Evolutionary conservation across 352 stramenopile genomes (phyloP).

Genomic region (Globisporangium radiosum): DNA sequence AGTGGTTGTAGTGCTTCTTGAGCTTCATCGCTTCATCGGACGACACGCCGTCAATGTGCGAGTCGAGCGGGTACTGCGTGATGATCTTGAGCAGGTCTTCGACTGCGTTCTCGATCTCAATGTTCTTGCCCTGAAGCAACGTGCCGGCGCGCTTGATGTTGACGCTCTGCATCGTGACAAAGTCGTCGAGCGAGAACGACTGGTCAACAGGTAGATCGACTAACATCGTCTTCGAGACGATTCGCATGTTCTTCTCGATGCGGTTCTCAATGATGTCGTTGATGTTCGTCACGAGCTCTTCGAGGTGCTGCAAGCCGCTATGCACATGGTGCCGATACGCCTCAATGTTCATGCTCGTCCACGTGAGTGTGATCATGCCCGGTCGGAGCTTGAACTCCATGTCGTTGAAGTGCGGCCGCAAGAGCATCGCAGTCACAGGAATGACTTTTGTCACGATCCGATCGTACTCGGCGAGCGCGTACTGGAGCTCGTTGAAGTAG

Average conservation of each 20-base stretch:
- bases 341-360: slow-evolving; percentile 99
- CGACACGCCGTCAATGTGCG: slow-evolving; percentile 91
- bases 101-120: slow-evolving; percentile 97
- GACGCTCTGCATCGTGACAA: slow-evolving; percentile 95
- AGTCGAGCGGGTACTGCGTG: slow-evolving; percentile 92
- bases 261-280: slow-evolving; percentile 99
- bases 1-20: slow-evolving; percentile 99
- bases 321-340: slow-evolving; percentile 94
- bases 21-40: slow-evolving; percentile 94
- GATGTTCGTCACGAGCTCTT: slow-evolving; percentile 97
- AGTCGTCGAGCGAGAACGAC: slow-evolving; percentile 97
- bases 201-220: slow-evolving; percentile 95
- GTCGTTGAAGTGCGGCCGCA: slow-evolving; percentile 97
- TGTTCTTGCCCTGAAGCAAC: slow-evolving; percentile 96
- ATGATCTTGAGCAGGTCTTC: slow-evolving; percentile 97
- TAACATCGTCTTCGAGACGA: slow-evolving; percentile 96
- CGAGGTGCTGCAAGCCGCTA: slow-evolving; percentile 91
- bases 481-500: slow-evolving; percentile 98
- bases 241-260: slow-evolving; percentile 98
- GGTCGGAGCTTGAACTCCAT: slow-evolving; percentile 98
- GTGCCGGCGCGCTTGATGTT: slow-evolving; percentile 90
- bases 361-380: slow-evolving; percentile 99
- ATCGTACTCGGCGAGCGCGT: slow-evolving; percentile 96
- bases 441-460: slow-evolving; percentile 96
- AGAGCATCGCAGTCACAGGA: slow-evolving; percentile 93